phyloP scores from a whole-genome alignment of 768 basidiomycete species.

The Macrolepiota fuliginosa region DNA sequence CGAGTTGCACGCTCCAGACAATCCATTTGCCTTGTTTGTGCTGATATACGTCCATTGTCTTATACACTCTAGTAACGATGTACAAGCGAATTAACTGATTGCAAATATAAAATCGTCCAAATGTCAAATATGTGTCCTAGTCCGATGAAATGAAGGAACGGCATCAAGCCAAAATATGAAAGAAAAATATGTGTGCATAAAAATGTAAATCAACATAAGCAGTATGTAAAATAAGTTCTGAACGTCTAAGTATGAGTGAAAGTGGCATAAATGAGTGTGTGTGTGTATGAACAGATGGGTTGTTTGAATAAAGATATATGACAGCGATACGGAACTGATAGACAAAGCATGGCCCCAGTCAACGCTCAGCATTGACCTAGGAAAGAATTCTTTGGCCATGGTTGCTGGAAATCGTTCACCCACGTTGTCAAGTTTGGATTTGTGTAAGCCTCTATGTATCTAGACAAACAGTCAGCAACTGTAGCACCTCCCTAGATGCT shows the following conservation, averaged over 20 bases:
- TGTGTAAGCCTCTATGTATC: slow-evolving; percentile 66
- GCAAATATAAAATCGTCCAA: too few species aligned
- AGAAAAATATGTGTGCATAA: too few species aligned
- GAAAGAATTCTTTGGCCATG: slow-evolving; percentile 60
- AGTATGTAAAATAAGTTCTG: background rate
- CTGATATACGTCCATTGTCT: slow-evolving; percentile 16
- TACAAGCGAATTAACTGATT: too few species aligned
- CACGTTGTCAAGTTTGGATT: slow-evolving; percentile 63
- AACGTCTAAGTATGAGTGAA: background rate
- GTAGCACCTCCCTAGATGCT: background rate
- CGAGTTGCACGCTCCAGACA: slow-evolving; percentile 35
- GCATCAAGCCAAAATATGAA: too few species aligned
- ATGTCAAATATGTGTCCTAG: too few species aligned
- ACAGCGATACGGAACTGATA: background rate
- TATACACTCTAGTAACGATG: background rate
- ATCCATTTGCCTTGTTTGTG: slow-evolving; percentile 46
- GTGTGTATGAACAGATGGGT: background rate
- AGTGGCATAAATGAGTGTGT: background rate
- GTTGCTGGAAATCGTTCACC: slow-evolving; percentile 47
- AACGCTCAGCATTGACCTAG: slow-evolving; percentile 31
- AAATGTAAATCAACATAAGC: too few species aligned
- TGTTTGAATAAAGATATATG: background rate
- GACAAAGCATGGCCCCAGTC: background rate
- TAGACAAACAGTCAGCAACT: slow-evolving; percentile 13
- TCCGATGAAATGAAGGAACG: too few species aligned